Evolutionary conservation across 2,329 filamentous ascomycete species (phyloP), one percentile per base, ranked within the genome.

Genomic region (Neopestalotiopsis clavispora): DNA sequence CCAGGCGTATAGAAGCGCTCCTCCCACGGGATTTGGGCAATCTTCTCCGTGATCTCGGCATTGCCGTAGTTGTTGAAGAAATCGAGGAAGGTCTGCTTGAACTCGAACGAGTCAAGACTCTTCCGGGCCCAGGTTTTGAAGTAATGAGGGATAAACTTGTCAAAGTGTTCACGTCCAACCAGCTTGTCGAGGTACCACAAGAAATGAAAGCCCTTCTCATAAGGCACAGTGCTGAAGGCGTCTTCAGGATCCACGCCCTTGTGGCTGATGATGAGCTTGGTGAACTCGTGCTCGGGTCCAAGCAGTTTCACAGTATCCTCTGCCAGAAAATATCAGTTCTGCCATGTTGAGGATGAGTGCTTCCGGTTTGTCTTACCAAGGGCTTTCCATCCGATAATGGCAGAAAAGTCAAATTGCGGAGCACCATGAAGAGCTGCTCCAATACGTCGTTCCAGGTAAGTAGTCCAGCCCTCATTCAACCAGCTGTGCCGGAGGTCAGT

Each of bases 171-270:
- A 70, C 93, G 92, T 45, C 94, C 93, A 4, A 98, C 87, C 1
- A 97, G 84, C 61, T 91, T 92, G 76, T 99, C 96, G 14, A 99
- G 90, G 75, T 95, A 91, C 80, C 94, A 98, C 60, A 99, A 86
- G 80, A 98, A 97, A 77, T 93, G 93, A 81, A 97, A 98, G 3
- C 95, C 95, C 82, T 99, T 98, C 79, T 98, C 95, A 76, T 99
- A 99, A 0, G 96, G 94, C 42, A 98, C 86, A 32, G 90, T 92
- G 73, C 93, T 97, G 83, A 98, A 99, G 1, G 95, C 93, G 80
- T 99, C 96, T 79, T 98, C 96, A 0, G 96, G 96, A 75, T 98
- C 95, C 73, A 96, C 91, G 69, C 94, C 94, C 78, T 95, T 93
- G 72, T 98, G 91, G 78, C 94, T 91, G 70, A 95, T 88, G 73